These are phyloP conservation scores for Piromyces finnis DNA, from an alignment of 192 early-diverging fungal species.

Conservation along the genomic window DNA sequence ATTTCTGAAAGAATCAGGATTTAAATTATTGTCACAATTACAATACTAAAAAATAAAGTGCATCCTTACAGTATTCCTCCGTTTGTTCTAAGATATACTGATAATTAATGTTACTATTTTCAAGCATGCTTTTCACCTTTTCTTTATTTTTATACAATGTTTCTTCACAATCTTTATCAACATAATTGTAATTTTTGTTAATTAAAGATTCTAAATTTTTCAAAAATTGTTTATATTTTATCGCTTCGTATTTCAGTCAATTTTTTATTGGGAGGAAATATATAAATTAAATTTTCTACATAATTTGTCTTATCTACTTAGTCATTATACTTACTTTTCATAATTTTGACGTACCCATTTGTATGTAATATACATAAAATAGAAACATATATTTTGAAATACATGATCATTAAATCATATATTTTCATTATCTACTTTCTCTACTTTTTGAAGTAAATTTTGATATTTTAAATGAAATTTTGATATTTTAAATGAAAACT, in stretches of 20 bases:
- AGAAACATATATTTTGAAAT: background rate
- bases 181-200: background rate
- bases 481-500: no score
- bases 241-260: background rate
- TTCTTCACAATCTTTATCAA: background rate
- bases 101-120: no score
- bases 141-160: no score
- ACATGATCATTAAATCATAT: background rate
- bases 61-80: no score
- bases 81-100: no score
- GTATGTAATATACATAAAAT: background rate
- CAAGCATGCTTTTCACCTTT: no score
- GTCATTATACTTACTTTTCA: background rate
- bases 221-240: background rate
- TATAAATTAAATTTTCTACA: background rate
- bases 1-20: no score
- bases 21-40: no score
- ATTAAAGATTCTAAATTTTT: background rate
- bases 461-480: no score
- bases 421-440: background rate
- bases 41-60: no score
- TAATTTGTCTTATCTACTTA: no score
- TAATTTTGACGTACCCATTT: background rate
- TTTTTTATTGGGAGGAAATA: background rate
- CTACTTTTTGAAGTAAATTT: background rate